Conservation (phyloP, 2,329 filamentous ascomycete genomes). For the Clarireedia hainanense region DNA sequence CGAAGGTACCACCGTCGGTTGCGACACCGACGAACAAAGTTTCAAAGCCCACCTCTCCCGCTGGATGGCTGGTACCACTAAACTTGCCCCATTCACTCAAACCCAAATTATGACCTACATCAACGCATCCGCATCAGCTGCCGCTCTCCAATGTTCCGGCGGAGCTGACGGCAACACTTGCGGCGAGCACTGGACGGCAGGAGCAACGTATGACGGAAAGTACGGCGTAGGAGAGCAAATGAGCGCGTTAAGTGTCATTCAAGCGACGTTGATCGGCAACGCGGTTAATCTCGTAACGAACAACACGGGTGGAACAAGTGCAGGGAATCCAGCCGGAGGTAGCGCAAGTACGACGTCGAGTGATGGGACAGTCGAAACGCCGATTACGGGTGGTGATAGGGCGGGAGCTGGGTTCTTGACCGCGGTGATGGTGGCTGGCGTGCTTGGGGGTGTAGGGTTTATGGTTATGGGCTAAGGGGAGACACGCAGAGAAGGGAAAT, state of each 20-base stretch:
- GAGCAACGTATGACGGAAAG: slow-evolving; percentile 46
- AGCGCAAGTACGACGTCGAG: slow-evolving; percentile 1
- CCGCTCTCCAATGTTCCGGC: slow-evolving; percentile 37
- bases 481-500: not conserved
- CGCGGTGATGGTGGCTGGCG: slow-evolving; percentile 39
- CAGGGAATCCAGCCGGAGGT: slow-evolving; percentile 29
- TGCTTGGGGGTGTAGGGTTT: slow-evolving; percentile 48
- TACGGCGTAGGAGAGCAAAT: slow-evolving; percentile 64
- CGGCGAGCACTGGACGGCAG: slow-evolving; percentile 50
- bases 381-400: slow-evolving; percentile 45
- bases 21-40: slow-evolving; percentile 52
- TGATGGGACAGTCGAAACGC: not conserved
- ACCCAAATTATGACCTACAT: slow-evolving; percentile 46
- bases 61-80: slow-evolving; percentile 54
- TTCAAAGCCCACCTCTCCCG: slow-evolving; percentile 56
- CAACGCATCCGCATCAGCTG: slow-evolving; percentile 46
- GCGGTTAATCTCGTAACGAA: slow-evolving; percentile 36
- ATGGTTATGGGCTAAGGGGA: slow-evolving; percentile 31
- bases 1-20: slow-evolving; percentile 46
- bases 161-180: slow-evolving; percentile 51
- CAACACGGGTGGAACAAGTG: slow-evolving; percentile 49
- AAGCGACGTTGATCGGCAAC: slow-evolving; percentile 48
- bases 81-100: slow-evolving; percentile 54
- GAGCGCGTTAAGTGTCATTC: slow-evolving; percentile 57
- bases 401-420: slow-evolving; percentile 63